Evolutionary conservation across 352 stramenopile species (phyloP), one percentile per base, ranked within the genome.

Genomic region (Saprolegnia parasitica): DNA sequence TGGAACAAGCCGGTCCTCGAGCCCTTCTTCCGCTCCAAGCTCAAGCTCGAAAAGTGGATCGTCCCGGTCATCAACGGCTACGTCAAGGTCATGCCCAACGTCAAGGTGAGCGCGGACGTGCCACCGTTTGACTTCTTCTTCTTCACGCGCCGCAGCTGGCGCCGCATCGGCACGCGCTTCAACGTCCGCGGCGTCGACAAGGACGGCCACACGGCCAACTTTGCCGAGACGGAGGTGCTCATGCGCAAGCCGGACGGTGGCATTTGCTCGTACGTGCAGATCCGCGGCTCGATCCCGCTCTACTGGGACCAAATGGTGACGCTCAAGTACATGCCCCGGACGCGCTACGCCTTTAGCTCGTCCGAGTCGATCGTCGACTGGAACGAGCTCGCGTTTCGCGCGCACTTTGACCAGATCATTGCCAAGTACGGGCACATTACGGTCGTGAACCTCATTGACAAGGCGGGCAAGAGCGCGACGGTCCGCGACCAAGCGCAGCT

Each of bases 401-500:
- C 78, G 47, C 81, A 89, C 65, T 87, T 88, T 73, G 81, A 89
- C 76, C 77, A 79, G 46, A 77, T 88, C 72, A 87, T 89, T 71
- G 77, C 84, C 73, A 81, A 80, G 23, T 89, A 89, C 58, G 81
- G 81, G 50, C 80, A 88, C 73, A 68, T 89, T 54, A 88, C 80
- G 39, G 88, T 94, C 56, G 82, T 98, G n/a, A 98, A 98, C 77
- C 80, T 98, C 24, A 93, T 98, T 65, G 93, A 98, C 78, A 84
- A 87, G 76, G 78, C 80, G 39, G 89, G 87, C 24, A 88, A 86
- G 71, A 83, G 76, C 40, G 71, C 74, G 13, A 88, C 81, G 0
- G 82, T 89, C 29, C 77, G 83, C 45, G 91, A 98, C 76, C 92
- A 98, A 78, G 87, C 87, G 4, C 77, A 91, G 72, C 78, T 99